Evolutionary conservation across 169 alveolate species (phyloP), one percentile per base, ranked within the genome.

Genomic region (Theileria luwenshuni): DNA sequence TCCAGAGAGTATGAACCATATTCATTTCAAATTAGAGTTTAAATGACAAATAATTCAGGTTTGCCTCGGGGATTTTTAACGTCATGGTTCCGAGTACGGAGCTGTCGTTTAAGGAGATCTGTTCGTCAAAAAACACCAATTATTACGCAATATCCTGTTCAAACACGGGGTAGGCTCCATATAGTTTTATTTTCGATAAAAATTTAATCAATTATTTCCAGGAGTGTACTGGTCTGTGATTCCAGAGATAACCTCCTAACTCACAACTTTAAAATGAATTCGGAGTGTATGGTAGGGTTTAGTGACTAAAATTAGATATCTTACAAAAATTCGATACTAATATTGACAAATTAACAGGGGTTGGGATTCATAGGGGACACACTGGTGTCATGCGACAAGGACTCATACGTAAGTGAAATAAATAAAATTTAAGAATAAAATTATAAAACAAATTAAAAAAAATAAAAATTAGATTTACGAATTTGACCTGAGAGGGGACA

Each of bases 251-350:
- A 69, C 42, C 28, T 76, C 21, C 69, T 79, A 43, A 56, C 52
- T 28, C 87, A 79, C 45, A 72, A 79, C 68, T 65, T 71, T 65
- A 74, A 79, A 65, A 79, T 79, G 87, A 61, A 60, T 8, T 71
- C 87, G 21, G 47, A 38, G 19, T 48, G 81, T 25, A 54, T 58
- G 10, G 86, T 77, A 60, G 43, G 86, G 32, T 21, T 19, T 0
- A 25, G 3, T 15, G 65, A n/a, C n/a, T n/a, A n/a, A 23, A 6
- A 13, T 0, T 63, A 63, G 38, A 25, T 6, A 10, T 17, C 8
- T 15, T 6, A 35, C 23, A n/a, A n/a, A n/a, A 10, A 38, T 38
- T 38, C 17, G 10, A 10, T 38, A 38, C 10, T 38, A 38, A 38
- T 38, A 38, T 7, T 38, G 45, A 10, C 28, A 5, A 5, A 8